phyloP scores from a whole-genome alignment of 2,329 filamentous ascomycete genomes.

The Sporothrix phasma region DNA sequence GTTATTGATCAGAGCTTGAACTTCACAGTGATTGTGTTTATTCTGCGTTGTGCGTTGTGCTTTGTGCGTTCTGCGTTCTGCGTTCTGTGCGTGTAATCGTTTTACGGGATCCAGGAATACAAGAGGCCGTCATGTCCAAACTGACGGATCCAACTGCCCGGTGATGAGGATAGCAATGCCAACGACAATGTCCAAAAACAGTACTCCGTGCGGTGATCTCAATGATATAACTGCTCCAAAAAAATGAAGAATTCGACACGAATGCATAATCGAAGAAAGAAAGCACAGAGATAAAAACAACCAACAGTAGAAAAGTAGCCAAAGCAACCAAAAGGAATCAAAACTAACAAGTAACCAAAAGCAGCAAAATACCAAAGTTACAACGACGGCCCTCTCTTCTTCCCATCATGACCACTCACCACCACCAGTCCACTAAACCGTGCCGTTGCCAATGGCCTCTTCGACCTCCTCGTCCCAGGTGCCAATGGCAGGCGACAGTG shows the following conservation, averaged over 20 bases:
- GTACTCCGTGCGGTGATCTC: neutral
- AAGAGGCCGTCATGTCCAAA: neutral
- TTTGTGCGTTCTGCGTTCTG: neutral
- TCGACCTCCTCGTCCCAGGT: slow-evolving; percentile 53
- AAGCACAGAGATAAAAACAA: too few relatives aligned
- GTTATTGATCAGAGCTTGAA: too few relatives aligned
- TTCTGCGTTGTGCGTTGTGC: neutral
- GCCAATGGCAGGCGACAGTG: slow-evolving; percentile 31
- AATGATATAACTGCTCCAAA: neutral
- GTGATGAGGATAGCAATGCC: neutral
- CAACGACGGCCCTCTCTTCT: neutral
- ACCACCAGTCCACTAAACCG: neutral
- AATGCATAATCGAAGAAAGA: neutral
- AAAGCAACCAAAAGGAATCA: neutral
- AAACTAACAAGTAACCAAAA: neutral
- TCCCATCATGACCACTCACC: neutral
- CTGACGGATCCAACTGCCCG: neutral
- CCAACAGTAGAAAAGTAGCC: too few relatives aligned
- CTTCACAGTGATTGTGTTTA: too few relatives aligned
- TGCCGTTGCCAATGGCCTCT: slow-evolving; percentile 30
- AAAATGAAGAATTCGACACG: too few relatives aligned
- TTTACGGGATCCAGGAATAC: neutral
- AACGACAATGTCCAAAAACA: neutral
- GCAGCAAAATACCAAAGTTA: too few relatives aligned
- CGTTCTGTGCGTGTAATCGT: too few relatives aligned